A percentile compares a stretch with the other conserved stretches of the same genome.
Conservation (phyloP, 2,329 filamentous ascomycete species). For the Myriosclerotinia scirpicola region DNA sequence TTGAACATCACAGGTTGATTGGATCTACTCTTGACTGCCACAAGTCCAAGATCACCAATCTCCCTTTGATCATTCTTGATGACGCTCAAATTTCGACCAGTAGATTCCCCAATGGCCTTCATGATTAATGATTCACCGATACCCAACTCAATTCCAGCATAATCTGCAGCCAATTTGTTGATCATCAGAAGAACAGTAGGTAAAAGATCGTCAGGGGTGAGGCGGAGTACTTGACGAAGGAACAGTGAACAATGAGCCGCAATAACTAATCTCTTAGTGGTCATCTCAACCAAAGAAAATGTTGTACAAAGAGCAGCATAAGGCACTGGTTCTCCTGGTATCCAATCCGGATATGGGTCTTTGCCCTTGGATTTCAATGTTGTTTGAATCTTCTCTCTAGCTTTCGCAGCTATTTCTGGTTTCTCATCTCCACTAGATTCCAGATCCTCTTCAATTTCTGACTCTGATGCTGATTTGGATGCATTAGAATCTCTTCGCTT, state of each 20-base stretch:
- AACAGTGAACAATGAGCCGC: conserved; percentile 87
- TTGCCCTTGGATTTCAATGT: conserved; percentile 67
- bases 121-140: conserved; percentile 98
- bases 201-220: conserved; percentile 85
- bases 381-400: conserved; percentile 76
- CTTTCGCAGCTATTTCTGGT: conserved; percentile 70
- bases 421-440: conserved; percentile 61
- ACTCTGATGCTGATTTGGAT: conserved; percentile 50
- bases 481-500: conserved; percentile 37
- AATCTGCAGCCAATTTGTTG: conserved; percentile 96
- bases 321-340: conserved; percentile 80
- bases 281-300: conserved; percentile 93
- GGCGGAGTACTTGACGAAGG: conserved; percentile 85
- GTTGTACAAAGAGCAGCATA: conserved; percentile 94
- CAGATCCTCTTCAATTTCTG: conserved; percentile 44
- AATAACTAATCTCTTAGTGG: conserved; percentile 86
- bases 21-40: conserved; percentile 91
- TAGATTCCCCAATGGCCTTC: conserved; percentile 96
- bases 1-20: conserved; percentile 99
- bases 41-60: conserved; percentile 90
- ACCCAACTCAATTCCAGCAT: conserved; percentile 93
- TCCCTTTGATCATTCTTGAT: conserved; percentile 97
- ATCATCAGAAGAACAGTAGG: conserved; percentile 93
- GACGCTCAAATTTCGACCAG: conserved; percentile 79
- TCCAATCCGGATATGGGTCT: conserved; percentile 95